These are phyloP conservation scores for Penicillium ucsense DNA, from an alignment of 495 filamentous ascomycete genomes.

Conservation along the genomic window DNA sequence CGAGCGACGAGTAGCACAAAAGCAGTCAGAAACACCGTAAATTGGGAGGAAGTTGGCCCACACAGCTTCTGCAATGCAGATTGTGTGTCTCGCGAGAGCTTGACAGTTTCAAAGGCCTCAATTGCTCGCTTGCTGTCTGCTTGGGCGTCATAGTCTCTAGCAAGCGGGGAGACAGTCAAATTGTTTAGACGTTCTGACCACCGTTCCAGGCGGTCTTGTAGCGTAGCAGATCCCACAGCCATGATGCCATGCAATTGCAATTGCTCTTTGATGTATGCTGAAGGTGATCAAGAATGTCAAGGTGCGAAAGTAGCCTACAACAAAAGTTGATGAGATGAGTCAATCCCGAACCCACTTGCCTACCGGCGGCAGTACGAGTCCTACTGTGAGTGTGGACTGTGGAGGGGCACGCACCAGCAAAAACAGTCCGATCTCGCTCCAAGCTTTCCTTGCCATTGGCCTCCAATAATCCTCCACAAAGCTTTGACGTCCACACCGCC, in stretches of 20 bases:
- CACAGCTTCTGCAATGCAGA: constrained; percentile 34
- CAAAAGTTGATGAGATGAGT: constrained; percentile 7
- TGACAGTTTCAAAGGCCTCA: constrained; percentile 40
- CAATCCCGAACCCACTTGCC: constrained; percentile 1
- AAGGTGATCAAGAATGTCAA: constrained; percentile 2
- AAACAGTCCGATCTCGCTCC: constrained; percentile 20
- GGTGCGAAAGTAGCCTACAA: too few relatives aligned
- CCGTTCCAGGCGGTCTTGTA: constrained; percentile 37
- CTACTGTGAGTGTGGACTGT: background rate
- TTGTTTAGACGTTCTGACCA: constrained; percentile 41
- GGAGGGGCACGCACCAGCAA: constrained; percentile 15
- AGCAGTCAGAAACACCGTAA: constrained; percentile 38
- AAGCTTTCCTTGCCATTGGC: constrained; percentile 11
- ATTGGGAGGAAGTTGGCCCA: constrained; percentile 28
- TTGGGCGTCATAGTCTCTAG: constrained; percentile 39
- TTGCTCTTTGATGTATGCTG: constrained; percentile 3
- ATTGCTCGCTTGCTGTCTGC: constrained; percentile 32
- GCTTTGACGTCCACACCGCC: constrained; percentile 4
- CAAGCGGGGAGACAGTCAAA: constrained; percentile 40
- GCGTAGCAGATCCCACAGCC: constrained; percentile 25
- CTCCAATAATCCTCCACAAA: constrained; percentile 7
- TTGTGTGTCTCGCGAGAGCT: constrained; percentile 25
- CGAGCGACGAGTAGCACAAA: constrained; percentile 40
- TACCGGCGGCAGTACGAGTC: too few relatives aligned
- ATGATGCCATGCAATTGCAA: constrained; percentile 20